Evolutionary conservation across 495 filamentous ascomycete genomes (phyloP).

Genomic region (Talaromyces stipitatus): DNA sequence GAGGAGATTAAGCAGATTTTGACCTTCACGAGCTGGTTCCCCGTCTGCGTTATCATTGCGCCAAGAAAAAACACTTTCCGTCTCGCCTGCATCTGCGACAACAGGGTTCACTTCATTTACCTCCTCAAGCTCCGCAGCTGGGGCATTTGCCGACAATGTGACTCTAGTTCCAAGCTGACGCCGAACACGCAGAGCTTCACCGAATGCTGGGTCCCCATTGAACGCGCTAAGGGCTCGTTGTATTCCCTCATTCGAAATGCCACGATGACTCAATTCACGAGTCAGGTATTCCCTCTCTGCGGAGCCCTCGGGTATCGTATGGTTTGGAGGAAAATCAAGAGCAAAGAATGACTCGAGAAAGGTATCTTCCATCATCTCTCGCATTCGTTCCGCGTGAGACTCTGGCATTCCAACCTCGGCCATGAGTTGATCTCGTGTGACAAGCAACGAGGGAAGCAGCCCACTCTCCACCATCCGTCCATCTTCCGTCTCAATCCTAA

Average conservation of each 20-base stretch:
- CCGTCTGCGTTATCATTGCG: constrained; percentile 45
- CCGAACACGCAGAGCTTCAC: constrained; percentile 35
- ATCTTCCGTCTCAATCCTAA: constrained; percentile 42
- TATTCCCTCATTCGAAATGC: constrained; percentile 34
- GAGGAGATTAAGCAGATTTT: constrained; percentile 64
- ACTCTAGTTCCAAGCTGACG: constrained; percentile 36
- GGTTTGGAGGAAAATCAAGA: constrained; percentile 34
- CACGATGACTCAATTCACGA: constrained; percentile 34
- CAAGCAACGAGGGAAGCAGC: constrained; percentile 35
- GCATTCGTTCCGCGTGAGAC: constrained; percentile 38
- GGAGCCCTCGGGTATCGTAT: constrained; percentile 24
- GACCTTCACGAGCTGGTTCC: constrained; percentile 54
- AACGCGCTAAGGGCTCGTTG: constrained; percentile 32
- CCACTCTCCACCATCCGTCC: constrained; percentile 40
- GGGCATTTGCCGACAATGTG: constrained; percentile 37
- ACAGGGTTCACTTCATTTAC: constrained; percentile 13
- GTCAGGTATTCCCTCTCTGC: constrained; percentile 30
- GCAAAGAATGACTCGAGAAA: constrained; percentile 44
- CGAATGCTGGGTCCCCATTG: constrained; percentile 36
- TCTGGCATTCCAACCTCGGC: constrained; percentile 33
- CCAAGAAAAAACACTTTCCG: constrained; percentile 50
- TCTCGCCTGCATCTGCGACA: constrained; percentile 52
- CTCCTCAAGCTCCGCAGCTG: constrained; percentile 28
- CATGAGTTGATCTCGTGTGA: constrained; percentile 40
- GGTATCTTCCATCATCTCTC: constrained; percentile 43